These are phyloP conservation scores for Penicillium griseofulvum DNA, from an alignment of 2,329 filamentous ascomycete genomes.

Conservation along the genomic window DNA sequence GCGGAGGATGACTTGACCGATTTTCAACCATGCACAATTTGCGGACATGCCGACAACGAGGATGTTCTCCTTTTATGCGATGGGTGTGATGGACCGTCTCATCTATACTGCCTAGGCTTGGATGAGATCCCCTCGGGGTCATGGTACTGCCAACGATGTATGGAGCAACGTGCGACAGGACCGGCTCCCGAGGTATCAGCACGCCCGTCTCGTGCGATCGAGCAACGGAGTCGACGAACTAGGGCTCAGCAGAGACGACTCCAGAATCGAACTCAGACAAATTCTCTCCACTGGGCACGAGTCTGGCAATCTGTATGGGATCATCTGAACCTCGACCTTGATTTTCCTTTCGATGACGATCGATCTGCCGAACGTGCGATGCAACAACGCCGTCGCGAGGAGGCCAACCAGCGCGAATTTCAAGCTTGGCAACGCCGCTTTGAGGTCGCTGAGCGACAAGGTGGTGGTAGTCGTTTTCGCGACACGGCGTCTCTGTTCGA, in stretches of 20 bases:
- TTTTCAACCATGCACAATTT: constrained; percentile 76
- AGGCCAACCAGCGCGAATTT: constrained; percentile 57
- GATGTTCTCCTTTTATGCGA: constrained; percentile 87
- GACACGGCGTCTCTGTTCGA: constrained; percentile 63
- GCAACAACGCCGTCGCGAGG: constrained; percentile 47
- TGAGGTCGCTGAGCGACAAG: constrained; percentile 75
- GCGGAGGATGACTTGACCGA: constrained; percentile 62
- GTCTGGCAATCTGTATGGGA: constrained; percentile 92
- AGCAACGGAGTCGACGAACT: constrained; percentile 51
- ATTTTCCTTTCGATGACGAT: constrained; percentile 81
- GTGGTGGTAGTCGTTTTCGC: constrained; percentile 69
- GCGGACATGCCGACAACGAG: constrained; percentile 75
- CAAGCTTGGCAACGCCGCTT: constrained; percentile 80
- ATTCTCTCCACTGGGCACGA: constrained; percentile 64
- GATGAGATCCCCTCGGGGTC: constrained; percentile 70
- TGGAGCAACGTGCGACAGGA: constrained; percentile 45
- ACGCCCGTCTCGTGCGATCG: constrained; percentile 29
- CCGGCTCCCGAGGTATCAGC: constrained; percentile 37
- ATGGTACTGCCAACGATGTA: constrained; percentile 91
- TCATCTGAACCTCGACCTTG: constrained; percentile 70
- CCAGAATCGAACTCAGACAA: constrained; percentile 41
- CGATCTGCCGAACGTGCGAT: constrained; percentile 58
- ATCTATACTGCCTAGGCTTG: constrained; percentile 86
- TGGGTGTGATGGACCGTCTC: constrained; percentile 82
- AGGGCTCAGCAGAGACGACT: constrained; percentile 45